These are phyloP conservation scores for Phytophthora citrophthora DNA, from an alignment of 352 stramenopile genomes.

Conservation along the genomic window DNA sequence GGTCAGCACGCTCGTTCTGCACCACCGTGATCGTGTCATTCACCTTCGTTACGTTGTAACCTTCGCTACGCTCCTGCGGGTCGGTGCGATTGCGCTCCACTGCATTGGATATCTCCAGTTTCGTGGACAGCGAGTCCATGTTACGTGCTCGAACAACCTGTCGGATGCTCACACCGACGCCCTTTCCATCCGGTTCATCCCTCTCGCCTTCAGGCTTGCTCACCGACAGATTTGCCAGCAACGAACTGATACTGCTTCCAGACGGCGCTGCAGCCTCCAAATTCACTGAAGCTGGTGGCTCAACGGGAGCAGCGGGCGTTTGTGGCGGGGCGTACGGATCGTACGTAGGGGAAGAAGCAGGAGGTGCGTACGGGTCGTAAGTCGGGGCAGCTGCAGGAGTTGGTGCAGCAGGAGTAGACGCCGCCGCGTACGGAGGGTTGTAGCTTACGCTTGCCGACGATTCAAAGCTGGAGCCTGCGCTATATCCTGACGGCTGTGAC, in stretches of 20 bases:
- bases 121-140: conserved; percentile 79
- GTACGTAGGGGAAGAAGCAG: conserved; percentile 29
- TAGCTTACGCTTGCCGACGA: conserved; percentile 38
- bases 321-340: conserved; percentile 43
- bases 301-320: conserved; percentile 28
- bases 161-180: conserved; percentile 62
- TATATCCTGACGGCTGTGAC: conserved; percentile 16
- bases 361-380: conserved; percentile 35
- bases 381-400: conserved; percentile 17
- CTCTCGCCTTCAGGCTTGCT: conserved; percentile 51
- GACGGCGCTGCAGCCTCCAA: conserved; percentile 43
- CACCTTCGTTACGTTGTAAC: conserved; percentile 81
- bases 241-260: conserved; percentile 59
- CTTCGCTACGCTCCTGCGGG: conserved; percentile 59
- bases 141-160: conserved; percentile 59
- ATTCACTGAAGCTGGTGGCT: conserved; percentile 55
- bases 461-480: conserved; percentile 27
- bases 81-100: conserved; percentile 69
- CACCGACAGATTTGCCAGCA: conserved; percentile 69
- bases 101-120: conserved; percentile 73
- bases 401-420: conserved; percentile 20
- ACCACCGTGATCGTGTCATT: conserved; percentile 75
- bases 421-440: conserved; percentile 27
- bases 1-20: conserved; percentile 61
- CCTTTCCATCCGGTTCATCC: conserved; percentile 72